A percentile compares a stretch with the other conserved stretches of the same genome.
Evolutionary conservation across 176 grass and related monocot species (phyloP).

Genomic region (Tillandsia fasciculata): DNA sequence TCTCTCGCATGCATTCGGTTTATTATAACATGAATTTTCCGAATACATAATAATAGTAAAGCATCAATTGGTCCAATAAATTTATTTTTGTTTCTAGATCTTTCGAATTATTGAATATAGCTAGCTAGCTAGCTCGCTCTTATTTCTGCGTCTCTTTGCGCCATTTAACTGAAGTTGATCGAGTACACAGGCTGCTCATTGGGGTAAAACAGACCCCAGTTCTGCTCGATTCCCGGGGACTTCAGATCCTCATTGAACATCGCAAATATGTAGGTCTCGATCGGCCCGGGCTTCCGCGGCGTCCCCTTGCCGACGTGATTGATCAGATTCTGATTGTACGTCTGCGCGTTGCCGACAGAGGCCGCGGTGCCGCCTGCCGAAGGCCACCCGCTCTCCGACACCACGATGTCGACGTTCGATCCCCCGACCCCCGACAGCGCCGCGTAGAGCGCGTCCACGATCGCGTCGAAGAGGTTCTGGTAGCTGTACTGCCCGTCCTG

Average conservation of each 20-base stretch:
- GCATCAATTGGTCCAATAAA: neutral
- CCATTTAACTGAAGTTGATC: neutral
- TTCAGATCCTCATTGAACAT: conserved; percentile 78
- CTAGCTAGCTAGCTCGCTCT: neutral
- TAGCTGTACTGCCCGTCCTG: conserved; percentile 22
- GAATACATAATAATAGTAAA: too few species aligned
- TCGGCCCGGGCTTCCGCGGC: conserved; percentile 24
- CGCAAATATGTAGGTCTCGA: conserved; percentile 59
- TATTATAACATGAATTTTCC: too few species aligned
- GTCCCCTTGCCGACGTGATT: conserved; percentile 32
- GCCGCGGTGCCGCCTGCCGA: conserved; percentile 41
- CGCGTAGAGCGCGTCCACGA: conserved; percentile 45
- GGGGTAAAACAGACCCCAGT: conserved; percentile 52
- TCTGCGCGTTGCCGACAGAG: conserved; percentile 23
- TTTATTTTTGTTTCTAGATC: neutral
- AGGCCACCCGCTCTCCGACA: conserved; percentile 57
- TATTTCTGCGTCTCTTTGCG: neutral
- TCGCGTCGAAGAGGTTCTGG: conserved; percentile 44
- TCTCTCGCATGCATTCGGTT: too few species aligned
- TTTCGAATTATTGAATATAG: neutral
- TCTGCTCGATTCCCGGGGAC: conserved; percentile 15
- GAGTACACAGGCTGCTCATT: conserved; percentile 36
- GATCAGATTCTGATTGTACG: conserved; percentile 42
- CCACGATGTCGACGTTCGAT: conserved; percentile 21
- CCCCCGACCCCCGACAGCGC: conserved; percentile 45